These are phyloP conservation scores for Acer campestre DNA, from an alignment of 345 rosid species.

Conservation along the genomic window DNA sequence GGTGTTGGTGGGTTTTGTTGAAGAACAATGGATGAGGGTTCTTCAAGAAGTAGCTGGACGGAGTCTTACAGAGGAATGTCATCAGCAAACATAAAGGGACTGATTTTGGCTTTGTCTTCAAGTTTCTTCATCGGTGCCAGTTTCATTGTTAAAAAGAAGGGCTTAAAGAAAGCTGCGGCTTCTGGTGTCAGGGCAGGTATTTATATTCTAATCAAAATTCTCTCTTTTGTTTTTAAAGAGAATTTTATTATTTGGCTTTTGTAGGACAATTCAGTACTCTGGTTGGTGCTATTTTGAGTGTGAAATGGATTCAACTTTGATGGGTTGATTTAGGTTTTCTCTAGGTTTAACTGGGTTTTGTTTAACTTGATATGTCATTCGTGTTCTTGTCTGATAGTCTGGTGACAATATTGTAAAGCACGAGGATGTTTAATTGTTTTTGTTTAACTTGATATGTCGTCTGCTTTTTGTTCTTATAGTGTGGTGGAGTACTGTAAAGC, in stretches of 20 bases:
- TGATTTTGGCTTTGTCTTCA: constrained; percentile 79
- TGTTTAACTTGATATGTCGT: neutral
- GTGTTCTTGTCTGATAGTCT: neutral
- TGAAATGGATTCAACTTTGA: constrained; percentile 1
- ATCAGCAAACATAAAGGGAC: constrained; percentile 78
- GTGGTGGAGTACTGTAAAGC: neutral
- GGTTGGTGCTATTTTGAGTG: neutral
- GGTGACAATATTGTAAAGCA: neutral
- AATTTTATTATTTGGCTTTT: constrained; percentile 1
- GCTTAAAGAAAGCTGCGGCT: constrained; percentile 70
- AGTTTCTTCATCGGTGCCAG: constrained; percentile 87
- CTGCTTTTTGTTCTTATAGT: neutral
- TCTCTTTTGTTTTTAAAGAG: neutral
- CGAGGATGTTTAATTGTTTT: too few species aligned
- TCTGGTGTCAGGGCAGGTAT: constrained; percentile 83
- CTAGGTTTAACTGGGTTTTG: too few species aligned
- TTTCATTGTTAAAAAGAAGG: constrained; percentile 90
- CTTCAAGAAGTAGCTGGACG: constrained; percentile 34
- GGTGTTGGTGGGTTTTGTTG: too few species aligned
- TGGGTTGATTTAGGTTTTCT: constrained; percentile 5
- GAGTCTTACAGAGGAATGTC: constrained; percentile 74
- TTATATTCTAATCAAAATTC: neutral
- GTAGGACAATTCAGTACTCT: too few species aligned
- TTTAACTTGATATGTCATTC: neutral
- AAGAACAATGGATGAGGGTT: constrained; percentile 18